Evolutionary conservation across 352 stramenopile genomes (phyloP).

Genomic region (Globisporangium barbulae): DNA sequence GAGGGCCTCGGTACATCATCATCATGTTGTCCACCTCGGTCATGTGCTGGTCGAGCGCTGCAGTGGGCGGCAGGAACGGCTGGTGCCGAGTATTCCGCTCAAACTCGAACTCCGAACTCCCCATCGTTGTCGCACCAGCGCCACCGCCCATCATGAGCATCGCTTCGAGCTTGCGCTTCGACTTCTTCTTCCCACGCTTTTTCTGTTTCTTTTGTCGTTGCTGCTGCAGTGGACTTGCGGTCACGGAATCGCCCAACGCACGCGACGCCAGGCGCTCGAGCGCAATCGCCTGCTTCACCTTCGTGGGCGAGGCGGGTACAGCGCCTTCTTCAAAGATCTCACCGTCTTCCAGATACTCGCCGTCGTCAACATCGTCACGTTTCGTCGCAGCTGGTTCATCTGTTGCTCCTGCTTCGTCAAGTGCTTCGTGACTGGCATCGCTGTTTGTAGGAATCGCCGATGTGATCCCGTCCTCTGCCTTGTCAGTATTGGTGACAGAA

Average conservation of each 20-base stretch:
- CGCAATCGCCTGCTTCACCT: conserved; percentile 40
- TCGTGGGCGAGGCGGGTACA: conserved; percentile 25
- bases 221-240: conserved; percentile 4
- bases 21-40: not conserved
- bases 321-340: conserved; percentile 73
- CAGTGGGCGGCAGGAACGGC: conserved; percentile 12
- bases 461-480: not conserved
- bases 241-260: conserved; percentile 13
- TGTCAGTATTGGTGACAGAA: not conserved
- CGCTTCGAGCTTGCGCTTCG: conserved; percentile 66
- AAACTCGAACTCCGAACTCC: conserved; percentile 18
- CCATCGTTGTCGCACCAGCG: not conserved
- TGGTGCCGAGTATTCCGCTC: conserved; percentile 35
- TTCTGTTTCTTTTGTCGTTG: conserved; percentile 55
- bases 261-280: conserved; percentile 23
- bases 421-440: not conserved
- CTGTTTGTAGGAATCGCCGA: not conserved
- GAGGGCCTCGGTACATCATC: conserved; percentile 13
- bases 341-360: conserved; percentile 57
- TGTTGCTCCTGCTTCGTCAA: not conserved
- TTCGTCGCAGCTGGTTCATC: conserved; percentile 2
- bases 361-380: not conserved
- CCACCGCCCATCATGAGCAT: conserved; percentile 32
- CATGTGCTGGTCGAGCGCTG: conserved; percentile 2
- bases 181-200: conserved; percentile 75